Base-by-base conservation (phyloP, 2,329 filamentous ascomycete species). In the Botrytis paeoniae region DNA sequence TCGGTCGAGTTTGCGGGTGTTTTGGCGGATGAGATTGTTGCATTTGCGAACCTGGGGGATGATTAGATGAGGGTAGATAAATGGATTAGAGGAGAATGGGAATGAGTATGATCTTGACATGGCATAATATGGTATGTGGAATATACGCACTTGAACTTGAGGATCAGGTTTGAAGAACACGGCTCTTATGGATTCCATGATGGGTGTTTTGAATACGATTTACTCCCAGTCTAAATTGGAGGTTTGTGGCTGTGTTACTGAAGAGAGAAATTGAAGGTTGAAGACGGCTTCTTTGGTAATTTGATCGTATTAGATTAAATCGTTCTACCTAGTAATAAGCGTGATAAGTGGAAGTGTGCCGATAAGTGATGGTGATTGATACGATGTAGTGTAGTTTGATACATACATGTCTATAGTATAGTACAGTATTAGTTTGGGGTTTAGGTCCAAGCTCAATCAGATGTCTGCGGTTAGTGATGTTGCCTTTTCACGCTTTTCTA, bases 141-240 rank as follows among this genome's bases (percentile, higher is more conserved):
- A 66, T 61, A 60, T 66, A 78, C 86, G 77, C 85, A 97, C 95
- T 88, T 99, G 95, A 76, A 92, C 92, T 83, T 97, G 92, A 62
- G 96, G 96, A 81, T 97, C 95, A 54, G 96, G 95, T 83, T 94
- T 95, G 83, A 91, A 94, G 84, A 98, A 95, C 80, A 98, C 90
- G 74, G 91, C 87, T 82, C 90, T 93, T 81, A 98, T 86, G 61
- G 92, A 89, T 85, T 98, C 94, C 96, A 98, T 98, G 22, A 65
- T 76, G 71, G 20, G 12, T 22, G n/a, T 54, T 60, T 32, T 18
- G 45, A 32, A 16, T 32, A 25, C 29, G 37, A 37, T 39, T 29
- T 39, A 39, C 43, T 39, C 32, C 22, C 48, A 43, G n/a, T n/a
- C 29, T 29, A 20, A 7, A 8, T 39, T 25, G 43, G 9, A 43